Base-by-base conservation (phyloP, 2,329 filamentous ascomycete genomes). In the Ceratocystis huliohia region DNA sequence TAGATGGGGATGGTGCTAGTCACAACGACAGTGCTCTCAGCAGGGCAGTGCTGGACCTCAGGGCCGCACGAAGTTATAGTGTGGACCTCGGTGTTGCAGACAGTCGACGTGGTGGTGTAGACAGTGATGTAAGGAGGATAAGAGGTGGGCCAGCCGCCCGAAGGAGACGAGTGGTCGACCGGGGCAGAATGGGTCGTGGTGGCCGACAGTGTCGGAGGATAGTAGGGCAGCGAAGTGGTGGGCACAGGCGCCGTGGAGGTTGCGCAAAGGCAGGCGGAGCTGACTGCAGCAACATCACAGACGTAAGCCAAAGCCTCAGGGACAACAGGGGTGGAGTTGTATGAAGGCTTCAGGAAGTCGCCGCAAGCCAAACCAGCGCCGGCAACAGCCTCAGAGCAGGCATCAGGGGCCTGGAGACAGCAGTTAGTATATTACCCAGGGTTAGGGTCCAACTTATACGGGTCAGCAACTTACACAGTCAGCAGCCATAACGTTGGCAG, bases 181-280 rank as follows among this genome's bases (percentile, higher is more conserved):
- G 50, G 17, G 15, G 17, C 25, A 44, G 64, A n/a, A 37, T 25
- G 22, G 30, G 53, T 22, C 4, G 64, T 59, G 33, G 41, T 48
- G 20, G 64, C 33, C 15, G 28, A 30, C 53, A 57, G 53, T 15
- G 53, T 33, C 25, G 53, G 53, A 3, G 53, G 53, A 17, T 57
- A 20, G 53, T 57, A 30, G 7, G 28, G 46, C 15, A 61, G 20
- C 53, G 65, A 63, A 25, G 61, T 30, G 17, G 61, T 44, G n/a
- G 59, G 22, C 5, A 37, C 46, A 7, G 46, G 62, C 2, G 46
- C 65, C 6, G 59, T 20, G 7, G 65, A 22, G 30, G 61, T 63
- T 70, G 97, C 84, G 75, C 88, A 88, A 79, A 89, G 85, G 76
- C 88, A 81, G 75, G 85, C 84, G 73, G 83, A 84, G 77, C 74